Conservation (phyloP, 441 rosid genomes). For the Breynia disticha region DNA sequence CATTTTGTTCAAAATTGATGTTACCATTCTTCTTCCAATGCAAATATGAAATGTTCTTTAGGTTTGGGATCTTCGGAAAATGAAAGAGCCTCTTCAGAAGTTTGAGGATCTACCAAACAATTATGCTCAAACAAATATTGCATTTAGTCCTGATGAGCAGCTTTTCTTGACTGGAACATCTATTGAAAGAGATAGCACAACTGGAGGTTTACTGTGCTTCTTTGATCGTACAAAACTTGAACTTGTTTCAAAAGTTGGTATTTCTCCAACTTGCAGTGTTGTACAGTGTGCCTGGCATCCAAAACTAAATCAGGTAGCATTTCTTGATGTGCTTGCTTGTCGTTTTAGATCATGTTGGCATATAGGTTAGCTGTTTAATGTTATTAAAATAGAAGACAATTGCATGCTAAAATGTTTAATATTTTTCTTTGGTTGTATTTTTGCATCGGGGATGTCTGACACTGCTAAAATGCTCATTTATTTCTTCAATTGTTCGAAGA, state of each 20-base stretch:
- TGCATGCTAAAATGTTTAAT: too few relatives aligned
- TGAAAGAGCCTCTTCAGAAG: conserved; percentile 57
- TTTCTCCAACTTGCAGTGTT: conserved; percentile 79
- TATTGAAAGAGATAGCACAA: conserved; percentile 71
- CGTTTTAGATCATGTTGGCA: too few relatives aligned
- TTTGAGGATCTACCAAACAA: conserved; percentile 83
- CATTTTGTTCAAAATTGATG: conserved; percentile 1
- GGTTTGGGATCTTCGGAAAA: conserved; percentile 94
- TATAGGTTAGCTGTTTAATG: too few relatives aligned
- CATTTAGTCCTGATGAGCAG: conserved; percentile 86
- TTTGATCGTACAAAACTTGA: conserved; percentile 77
- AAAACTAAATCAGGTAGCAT: conserved; percentile 79
- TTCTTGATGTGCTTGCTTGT: conserved; percentile 1
- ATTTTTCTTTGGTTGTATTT: too few relatives aligned
- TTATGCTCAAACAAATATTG: conserved; percentile 89
- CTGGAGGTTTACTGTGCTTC: conserved; percentile 83
- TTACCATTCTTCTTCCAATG: conserved; percentile 1
- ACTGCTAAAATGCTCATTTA: conserved; percentile 25
- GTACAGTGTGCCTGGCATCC: conserved; percentile 95
- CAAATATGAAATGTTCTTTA: conserved; percentile 19
- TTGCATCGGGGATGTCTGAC: too few relatives aligned
- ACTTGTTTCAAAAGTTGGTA: conserved; percentile 79
- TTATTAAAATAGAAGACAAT: too few relatives aligned
- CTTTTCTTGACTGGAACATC: conserved; percentile 90
- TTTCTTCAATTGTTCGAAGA: conserved; percentile 26